phyloP scores from a whole-genome alignment of 108 stramenopile species.

The Nitzschia sp. region DNA sequence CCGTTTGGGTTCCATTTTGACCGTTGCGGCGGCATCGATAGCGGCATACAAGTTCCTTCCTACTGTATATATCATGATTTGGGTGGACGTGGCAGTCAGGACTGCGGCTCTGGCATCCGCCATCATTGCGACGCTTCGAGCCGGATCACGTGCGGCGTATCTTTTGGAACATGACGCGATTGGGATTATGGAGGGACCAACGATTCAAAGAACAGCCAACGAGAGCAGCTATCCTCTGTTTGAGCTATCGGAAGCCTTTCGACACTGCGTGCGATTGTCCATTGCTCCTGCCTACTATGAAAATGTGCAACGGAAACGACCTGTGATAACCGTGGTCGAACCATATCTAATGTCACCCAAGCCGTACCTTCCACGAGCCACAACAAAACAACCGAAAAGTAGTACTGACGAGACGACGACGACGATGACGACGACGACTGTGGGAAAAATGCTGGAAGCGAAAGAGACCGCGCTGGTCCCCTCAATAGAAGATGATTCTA shows the following conservation, averaged over 20 bases:
- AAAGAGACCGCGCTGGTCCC: too few species aligned
- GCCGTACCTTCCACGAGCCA: background rate
- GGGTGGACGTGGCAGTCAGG: conserved; percentile 20
- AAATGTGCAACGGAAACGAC: conserved; percentile 1
- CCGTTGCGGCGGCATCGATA: too few species aligned
- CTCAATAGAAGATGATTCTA: background rate
- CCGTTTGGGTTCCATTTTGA: too few species aligned
- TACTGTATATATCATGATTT: background rate
- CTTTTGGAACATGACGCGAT: conserved; percentile 50
- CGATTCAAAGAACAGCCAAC: conserved; percentile 46
- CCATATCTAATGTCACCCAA: conserved; percentile 4
- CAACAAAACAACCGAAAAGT: background rate
- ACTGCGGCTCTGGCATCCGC: conserved; percentile 28
- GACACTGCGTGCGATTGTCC: conserved; percentile 53
- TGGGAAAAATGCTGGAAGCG: background rate
- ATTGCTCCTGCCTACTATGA: conserved; percentile 9
- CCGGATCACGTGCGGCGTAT: conserved; percentile 59
- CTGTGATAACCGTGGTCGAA: conserved; percentile 2
- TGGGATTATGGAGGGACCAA: conserved; percentile 77
- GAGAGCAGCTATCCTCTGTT: conserved; percentile 45
- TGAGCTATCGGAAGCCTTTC: conserved; percentile 64
- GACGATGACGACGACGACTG: background rate
- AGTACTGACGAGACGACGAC: background rate
- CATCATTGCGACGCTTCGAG: conserved; percentile 66
- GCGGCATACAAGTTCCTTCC: too few species aligned